Evolutionary conservation across 805 yeast genomes (phyloP).

Genomic region (Lipomyces kockii): DNA sequence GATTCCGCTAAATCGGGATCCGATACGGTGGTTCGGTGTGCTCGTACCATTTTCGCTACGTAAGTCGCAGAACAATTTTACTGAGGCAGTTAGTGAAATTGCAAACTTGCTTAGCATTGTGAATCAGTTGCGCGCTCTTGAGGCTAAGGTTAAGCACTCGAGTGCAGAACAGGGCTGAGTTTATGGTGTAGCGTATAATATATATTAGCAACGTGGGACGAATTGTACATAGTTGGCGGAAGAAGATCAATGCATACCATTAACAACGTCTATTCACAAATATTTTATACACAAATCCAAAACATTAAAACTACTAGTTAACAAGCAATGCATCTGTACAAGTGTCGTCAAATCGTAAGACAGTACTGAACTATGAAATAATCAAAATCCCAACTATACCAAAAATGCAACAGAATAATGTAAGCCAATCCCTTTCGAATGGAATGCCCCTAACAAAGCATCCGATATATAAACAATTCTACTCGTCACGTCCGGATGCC

Average conservation of each 20-base stretch:
- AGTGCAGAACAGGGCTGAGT: neutral
- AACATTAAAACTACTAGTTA: neutral
- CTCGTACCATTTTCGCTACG: slow-evolving; percentile 53
- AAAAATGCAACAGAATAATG: neutral
- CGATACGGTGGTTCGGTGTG: slow-evolving; percentile 55
- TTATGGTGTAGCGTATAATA: neutral
- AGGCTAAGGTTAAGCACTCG: slow-evolving; percentile 7
- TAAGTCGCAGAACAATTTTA: slow-evolving; percentile 49
- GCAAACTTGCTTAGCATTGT: slow-evolving; percentile 13
- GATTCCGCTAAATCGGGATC: slow-evolving; percentile 41
- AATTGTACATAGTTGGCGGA: neutral
- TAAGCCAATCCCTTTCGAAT: neutral
- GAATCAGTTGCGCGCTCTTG: slow-evolving; percentile 23
- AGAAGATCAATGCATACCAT: neutral
- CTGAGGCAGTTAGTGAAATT: slow-evolving; percentile 17
- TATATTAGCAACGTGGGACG: neutral
- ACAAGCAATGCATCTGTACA: neutral
- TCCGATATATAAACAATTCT: neutral
- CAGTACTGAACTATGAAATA: neutral
- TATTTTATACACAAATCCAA: neutral
- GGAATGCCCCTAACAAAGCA: neutral
- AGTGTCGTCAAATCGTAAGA: slow-evolving; percentile 1
- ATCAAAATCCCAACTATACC: neutral
- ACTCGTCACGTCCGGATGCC: neutral
- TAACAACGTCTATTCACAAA: neutral